A percentile compares a stretch with the other conserved stretches of the same genome.
phyloP scores from a whole-genome alignment of 2,329 filamentous ascomycete species.

The Acephala macrosclerotiorum region DNA sequence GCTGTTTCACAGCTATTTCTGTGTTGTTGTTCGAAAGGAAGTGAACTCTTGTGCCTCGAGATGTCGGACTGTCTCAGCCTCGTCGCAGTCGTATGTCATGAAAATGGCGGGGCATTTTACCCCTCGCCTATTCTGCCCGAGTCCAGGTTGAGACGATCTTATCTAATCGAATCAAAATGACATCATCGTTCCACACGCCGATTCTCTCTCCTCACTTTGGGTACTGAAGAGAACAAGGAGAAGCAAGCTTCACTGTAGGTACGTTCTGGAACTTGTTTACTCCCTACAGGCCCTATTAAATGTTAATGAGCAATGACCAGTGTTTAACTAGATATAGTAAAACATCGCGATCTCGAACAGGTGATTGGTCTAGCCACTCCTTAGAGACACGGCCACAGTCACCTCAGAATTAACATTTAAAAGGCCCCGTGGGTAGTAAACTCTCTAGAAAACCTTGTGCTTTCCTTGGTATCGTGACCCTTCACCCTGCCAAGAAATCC shows the following conservation, averaged over 20 bases:
- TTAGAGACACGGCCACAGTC: too few relatives aligned
- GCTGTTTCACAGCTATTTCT: conserved; percentile 8
- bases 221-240: too few relatives aligned
- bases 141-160: background rate
- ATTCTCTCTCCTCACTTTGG: too few relatives aligned
- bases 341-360: too few relatives aligned
- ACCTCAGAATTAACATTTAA: too few relatives aligned
- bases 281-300: too few relatives aligned
- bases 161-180: conserved; percentile 5
- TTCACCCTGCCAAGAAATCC: background rate
- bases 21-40: conserved; percentile 3
- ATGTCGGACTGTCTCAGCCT: conserved; percentile 13
- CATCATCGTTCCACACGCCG: background rate
- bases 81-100: background rate
- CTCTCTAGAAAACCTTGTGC: background rate
- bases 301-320: too few relatives aligned
- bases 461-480: background rate
- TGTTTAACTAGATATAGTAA: too few relatives aligned
- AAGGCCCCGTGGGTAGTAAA: too few relatives aligned
- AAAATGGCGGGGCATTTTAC: background rate
- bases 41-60: background rate
- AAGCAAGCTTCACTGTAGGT: background rate
- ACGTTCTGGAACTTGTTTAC: background rate
- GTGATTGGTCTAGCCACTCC: too few relatives aligned
- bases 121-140: conserved; percentile 3